A percentile compares a stretch with the other conserved stretches of the same genome.
Conservation (phyloP, 2,329 filamentous ascomycete species). For the Orbilia javanica region DNA sequence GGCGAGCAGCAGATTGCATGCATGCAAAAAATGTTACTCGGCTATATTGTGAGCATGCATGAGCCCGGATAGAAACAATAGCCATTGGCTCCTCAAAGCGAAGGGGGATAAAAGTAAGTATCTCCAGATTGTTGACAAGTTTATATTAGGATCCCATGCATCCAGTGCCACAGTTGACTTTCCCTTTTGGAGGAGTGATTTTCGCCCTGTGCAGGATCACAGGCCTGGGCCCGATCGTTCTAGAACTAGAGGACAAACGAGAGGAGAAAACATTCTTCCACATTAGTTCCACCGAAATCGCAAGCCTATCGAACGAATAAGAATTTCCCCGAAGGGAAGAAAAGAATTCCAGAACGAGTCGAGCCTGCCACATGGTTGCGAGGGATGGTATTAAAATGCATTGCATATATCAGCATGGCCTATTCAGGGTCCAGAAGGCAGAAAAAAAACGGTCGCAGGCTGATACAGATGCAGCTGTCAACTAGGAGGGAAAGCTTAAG, state of each 20-base stretch:
- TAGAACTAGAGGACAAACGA: slow-evolving; percentile 47
- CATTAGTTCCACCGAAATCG: slow-evolving; percentile 23
- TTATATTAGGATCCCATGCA: slow-evolving; percentile 58
- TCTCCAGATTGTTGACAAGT: slow-evolving; percentile 42
- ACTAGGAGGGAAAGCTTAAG: slow-evolving; percentile 4
- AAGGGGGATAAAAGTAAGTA: slow-evolving; percentile 12
- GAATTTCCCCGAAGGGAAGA: slow-evolving; percentile 18
- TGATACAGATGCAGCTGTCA: slow-evolving; percentile 46
- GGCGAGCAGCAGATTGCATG: slow-evolving; percentile 47
- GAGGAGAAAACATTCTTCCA: slow-evolving; percentile 37
- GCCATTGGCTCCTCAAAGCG: slow-evolving; percentile 33
- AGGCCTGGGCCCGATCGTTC: slow-evolving; percentile 50
- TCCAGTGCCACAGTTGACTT: slow-evolving; percentile 31
- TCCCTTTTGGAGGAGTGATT: slow-evolving; percentile 42
- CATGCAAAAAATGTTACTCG: slow-evolving; percentile 49
- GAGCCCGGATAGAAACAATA: slow-evolving; percentile 20
- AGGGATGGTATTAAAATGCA: slow-evolving; percentile 24
- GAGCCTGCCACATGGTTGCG: slow-evolving; percentile 42
- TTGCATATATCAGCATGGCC: slow-evolving; percentile 31
- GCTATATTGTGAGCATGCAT: slow-evolving; percentile 57
- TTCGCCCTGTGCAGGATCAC: slow-evolving; percentile 23
- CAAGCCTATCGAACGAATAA: slow-evolving; percentile 9
- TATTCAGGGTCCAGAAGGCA: slow-evolving; percentile 31
- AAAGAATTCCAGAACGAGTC: slow-evolving; percentile 38
- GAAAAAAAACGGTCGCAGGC: slow-evolving; percentile 16